phyloP scores from a whole-genome alignment of 352 stramenopile genomes.

The Lagenidium giganteum region DNA sequence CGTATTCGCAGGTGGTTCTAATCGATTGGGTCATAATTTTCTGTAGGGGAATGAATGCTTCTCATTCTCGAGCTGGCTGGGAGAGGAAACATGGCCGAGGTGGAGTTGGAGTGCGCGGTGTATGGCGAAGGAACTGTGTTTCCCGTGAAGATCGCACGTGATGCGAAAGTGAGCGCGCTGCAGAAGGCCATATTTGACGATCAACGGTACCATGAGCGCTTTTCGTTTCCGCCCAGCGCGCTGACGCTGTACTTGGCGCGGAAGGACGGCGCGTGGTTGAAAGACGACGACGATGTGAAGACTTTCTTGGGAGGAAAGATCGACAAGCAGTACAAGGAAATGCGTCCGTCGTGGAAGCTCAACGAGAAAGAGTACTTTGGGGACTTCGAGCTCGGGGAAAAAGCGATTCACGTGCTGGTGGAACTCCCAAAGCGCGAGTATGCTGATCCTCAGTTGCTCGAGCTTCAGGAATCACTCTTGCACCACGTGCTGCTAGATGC shows the following conservation, averaged over 20 bases:
- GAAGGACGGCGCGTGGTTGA: conserved; percentile 10
- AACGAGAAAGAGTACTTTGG: conserved; percentile 8
- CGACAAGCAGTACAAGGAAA: conserved; percentile 9
- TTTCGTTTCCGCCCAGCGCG: not conserved
- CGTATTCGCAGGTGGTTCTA: too few relatives aligned
- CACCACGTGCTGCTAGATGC: conserved; percentile 5
- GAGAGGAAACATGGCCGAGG: too few relatives aligned
- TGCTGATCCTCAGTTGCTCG: not conserved
- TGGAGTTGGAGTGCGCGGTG: conserved; percentile 1
- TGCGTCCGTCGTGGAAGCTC: conserved; percentile 7
- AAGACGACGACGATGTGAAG: conserved; percentile 3
- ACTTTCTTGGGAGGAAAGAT: conserved; percentile 3
- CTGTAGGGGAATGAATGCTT: too few relatives aligned
- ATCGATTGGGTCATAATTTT: too few relatives aligned
- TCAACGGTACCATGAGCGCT: conserved; percentile 1
- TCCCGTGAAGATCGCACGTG: conserved; percentile 1
- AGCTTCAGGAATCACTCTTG: conserved; percentile 3
- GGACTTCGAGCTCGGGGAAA: conserved; percentile 12
- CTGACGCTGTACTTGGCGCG: conserved; percentile 11
- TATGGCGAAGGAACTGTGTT: conserved; percentile 13
- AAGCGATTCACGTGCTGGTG: conserved; percentile 21
- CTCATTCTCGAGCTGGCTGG: too few relatives aligned
- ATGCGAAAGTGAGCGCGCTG: conserved; percentile 6
- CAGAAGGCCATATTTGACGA: conserved; percentile 3
- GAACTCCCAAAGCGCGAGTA: conserved; percentile 8